phyloP scores from a whole-genome alignment of 164 flowering plant genomes.

The Umbilicus rupestris region DNA sequence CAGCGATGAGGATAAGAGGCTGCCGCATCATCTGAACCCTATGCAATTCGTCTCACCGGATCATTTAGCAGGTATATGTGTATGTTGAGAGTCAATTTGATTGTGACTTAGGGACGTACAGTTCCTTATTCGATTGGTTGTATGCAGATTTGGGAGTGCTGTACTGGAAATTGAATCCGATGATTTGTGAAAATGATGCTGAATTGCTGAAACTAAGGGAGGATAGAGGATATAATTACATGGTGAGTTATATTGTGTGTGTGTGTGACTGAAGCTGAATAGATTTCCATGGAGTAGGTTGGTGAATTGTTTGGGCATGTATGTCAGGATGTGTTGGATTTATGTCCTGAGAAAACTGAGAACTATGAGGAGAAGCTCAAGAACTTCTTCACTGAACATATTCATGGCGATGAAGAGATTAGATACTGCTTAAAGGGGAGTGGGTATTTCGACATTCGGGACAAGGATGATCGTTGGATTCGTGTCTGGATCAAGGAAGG shows the following conservation, averaged over 20 bases:
- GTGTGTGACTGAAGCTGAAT: not conserved
- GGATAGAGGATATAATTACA: constrained; percentile 61
- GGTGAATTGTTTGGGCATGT: not conserved
- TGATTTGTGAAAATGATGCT: constrained; percentile 49
- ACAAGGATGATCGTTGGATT: constrained; percentile 81
- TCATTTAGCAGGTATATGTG: constrained; percentile 41
- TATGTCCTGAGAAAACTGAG: constrained; percentile 73
- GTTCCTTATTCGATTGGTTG: not conserved
- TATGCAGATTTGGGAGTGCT: constrained; percentile 57
- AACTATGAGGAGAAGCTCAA: constrained; percentile 84
- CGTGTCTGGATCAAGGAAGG: constrained; percentile 79
- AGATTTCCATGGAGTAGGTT: not conserved
- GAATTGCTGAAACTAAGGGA: constrained; percentile 52
- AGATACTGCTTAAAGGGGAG: constrained; percentile 88
- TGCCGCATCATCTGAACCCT: constrained; percentile 65
- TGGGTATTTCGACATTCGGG: constrained; percentile 87
- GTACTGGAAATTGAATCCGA: constrained; percentile 60
- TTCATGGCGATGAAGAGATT: constrained; percentile 85
- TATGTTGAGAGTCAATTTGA: not conserved
- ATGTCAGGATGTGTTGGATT: constrained; percentile 69
- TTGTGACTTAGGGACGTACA: not conserved
- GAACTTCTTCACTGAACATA: constrained; percentile 84
- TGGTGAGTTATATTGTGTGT: constrained; percentile 23
- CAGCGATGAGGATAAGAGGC: constrained; percentile 54
- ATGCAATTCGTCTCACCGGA: constrained; percentile 42